Conservation (phyloP, 2,329 filamentous ascomycete species). For the Fusarium protoensiforme region DNA sequence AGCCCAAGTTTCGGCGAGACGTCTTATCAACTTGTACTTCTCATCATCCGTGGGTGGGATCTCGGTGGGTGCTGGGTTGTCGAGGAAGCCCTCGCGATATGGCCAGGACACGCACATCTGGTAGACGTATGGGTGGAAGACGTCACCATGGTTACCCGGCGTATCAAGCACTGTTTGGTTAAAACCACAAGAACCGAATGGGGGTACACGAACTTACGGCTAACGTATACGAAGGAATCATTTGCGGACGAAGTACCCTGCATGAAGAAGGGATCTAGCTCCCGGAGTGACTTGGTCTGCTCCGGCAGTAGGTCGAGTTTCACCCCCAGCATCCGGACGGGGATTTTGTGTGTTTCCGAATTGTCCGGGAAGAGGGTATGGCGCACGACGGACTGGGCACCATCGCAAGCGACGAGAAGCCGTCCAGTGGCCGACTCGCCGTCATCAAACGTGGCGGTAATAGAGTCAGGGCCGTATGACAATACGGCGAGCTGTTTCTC, state of each 20-base stretch:
- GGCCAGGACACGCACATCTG: constrained; percentile 67
- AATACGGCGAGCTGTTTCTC: constrained; percentile 49
- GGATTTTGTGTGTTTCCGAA: constrained; percentile 53
- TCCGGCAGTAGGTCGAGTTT: constrained; percentile 54
- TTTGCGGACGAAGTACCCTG: constrained; percentile 64
- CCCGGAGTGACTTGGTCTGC: constrained; percentile 54
- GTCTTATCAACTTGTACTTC: constrained; percentile 55
- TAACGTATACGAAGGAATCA: constrained; percentile 64
- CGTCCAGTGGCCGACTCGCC: constrained; percentile 53
- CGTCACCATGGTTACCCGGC: constrained; percentile 53
- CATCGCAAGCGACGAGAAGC: constrained; percentile 63
- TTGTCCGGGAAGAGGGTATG: constrained; percentile 48
- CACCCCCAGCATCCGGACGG: constrained; percentile 61
- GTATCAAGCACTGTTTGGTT: constrained; percentile 57
- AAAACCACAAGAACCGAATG: neutral
- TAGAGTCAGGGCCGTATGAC: constrained; percentile 42
- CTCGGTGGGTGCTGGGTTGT: constrained; percentile 44
- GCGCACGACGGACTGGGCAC: constrained; percentile 57
- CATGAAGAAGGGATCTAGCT: constrained; percentile 65
- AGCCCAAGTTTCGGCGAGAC: constrained; percentile 58
- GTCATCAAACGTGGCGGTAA: constrained; percentile 60
- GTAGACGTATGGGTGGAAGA: constrained; percentile 52
- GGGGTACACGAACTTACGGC: constrained; percentile 49
- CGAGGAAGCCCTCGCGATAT: constrained; percentile 49
- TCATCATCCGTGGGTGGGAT: constrained; percentile 54